A percentile compares a stretch with the other conserved stretches of the same genome.
Conservation (phyloP, 805 yeast genomes). For the Ogataea naganishii region DNA sequence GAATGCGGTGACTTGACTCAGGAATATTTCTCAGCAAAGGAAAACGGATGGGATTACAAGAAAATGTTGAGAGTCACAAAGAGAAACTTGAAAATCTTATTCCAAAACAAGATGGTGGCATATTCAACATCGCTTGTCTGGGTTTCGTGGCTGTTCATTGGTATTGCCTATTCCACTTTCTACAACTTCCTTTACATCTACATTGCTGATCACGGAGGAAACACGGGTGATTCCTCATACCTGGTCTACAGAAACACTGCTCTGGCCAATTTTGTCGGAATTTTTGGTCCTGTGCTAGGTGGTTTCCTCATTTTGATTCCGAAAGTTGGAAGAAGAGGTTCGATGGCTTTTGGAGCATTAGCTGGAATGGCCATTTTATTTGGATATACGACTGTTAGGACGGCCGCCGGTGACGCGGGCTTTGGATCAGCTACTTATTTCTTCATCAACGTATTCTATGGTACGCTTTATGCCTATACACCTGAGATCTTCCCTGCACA, state of each 20-base stretch:
- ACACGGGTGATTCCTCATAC: slow-evolving; percentile 25
- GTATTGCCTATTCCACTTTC: slow-evolving; percentile 41
- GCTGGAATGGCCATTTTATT: slow-evolving; percentile 44
- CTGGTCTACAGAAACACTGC: slow-evolving; percentile 34
- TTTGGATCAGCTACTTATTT: slow-evolving; percentile 34
- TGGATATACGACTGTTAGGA: slow-evolving; percentile 47
- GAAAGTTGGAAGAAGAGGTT: slow-evolving; percentile 41
- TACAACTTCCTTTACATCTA: slow-evolving; percentile 40
- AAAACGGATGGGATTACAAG: slow-evolving; percentile 8
- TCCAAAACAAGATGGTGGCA: slow-evolving; percentile 31
- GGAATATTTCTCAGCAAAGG: slow-evolving; percentile 10
- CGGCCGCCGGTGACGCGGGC: slow-evolving; percentile 40
- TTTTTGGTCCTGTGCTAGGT: slow-evolving; percentile 40
- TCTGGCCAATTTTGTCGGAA: slow-evolving; percentile 30
- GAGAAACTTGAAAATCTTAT: slow-evolving; percentile 28
- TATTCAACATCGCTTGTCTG: slow-evolving; percentile 29
- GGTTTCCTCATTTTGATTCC: slow-evolving; percentile 20
- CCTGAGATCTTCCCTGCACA: slow-evolving; percentile 46
- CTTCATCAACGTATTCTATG: slow-evolving; percentile 37
- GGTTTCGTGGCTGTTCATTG: slow-evolving; percentile 43
- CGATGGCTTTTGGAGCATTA: slow-evolving; percentile 37
- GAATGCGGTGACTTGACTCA: slow-evolving; percentile 23
- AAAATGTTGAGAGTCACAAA: slow-evolving; percentile 9
- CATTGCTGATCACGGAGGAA: slow-evolving; percentile 36
- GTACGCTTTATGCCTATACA: slow-evolving; percentile 50